phyloP scores from a whole-genome alignment of 2,329 filamentous ascomycete genomes.

The Trichoderma koningii region DNA sequence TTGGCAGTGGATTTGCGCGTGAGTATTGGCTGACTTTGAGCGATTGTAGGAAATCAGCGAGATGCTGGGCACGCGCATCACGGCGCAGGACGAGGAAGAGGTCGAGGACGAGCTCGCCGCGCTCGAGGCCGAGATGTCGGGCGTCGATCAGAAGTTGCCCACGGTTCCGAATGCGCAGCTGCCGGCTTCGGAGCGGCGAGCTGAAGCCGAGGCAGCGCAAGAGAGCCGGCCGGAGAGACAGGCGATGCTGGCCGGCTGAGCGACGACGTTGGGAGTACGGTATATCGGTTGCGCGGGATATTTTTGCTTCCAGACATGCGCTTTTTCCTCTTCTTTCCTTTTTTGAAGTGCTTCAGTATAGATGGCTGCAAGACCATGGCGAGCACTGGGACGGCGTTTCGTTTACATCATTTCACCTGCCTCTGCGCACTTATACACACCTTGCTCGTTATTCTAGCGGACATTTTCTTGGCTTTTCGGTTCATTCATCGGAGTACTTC shows the following conservation, averaged over 20 bases:
- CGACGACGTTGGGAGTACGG: neutral
- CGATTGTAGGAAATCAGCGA: constrained; percentile 78
- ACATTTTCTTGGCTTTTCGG: constrained; percentile 18
- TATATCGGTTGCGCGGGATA: neutral
- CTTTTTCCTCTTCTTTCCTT: neutral
- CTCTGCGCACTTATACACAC: neutral
- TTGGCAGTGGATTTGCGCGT: neutral
- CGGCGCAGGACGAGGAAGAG: constrained; percentile 94
- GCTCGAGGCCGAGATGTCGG: constrained; percentile 58
- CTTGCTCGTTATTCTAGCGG: neutral
- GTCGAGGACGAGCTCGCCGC: constrained; percentile 93
- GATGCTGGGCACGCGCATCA: constrained; percentile 84
- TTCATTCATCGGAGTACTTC: neutral
- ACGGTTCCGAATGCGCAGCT: constrained; percentile 41
- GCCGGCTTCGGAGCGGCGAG: constrained; percentile 33
- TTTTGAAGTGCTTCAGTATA: constrained; percentile 21
- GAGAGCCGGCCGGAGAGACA: constrained; percentile 40
- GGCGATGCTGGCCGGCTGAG: constrained; percentile 45
- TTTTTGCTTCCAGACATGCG: neutral
- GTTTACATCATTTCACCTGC: neutral
- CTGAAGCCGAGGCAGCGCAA: constrained; percentile 29
- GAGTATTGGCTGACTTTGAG: constrained; percentile 17
- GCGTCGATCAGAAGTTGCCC: constrained; percentile 35
- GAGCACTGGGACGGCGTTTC: constrained; percentile 27
- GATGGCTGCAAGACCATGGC: constrained; percentile 26